These are phyloP conservation scores for Tetrapisispora taiwanensis DNA, from an alignment of 805 yeast genomes.

Conservation along the genomic window DNA sequence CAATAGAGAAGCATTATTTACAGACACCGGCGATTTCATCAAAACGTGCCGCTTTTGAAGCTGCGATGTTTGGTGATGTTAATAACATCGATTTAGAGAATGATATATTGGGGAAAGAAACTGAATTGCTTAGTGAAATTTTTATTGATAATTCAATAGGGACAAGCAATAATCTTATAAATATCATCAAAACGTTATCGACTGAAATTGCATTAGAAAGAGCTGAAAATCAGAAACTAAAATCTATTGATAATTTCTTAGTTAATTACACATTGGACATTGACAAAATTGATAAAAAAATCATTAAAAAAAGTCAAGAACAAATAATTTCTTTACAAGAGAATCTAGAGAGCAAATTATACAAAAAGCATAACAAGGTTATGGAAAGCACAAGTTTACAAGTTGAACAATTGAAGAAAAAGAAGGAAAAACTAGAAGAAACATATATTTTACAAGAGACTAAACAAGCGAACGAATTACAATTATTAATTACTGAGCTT, in stretches of 20 bases:
- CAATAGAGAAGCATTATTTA: background rate
- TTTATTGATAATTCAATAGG: slow-evolving; percentile 46
- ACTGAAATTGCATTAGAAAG: slow-evolving; percentile 44
- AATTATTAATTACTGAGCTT: slow-evolving; percentile 10
- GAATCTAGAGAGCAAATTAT: slow-evolving; percentile 7
- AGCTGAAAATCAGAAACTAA: slow-evolving; percentile 44
- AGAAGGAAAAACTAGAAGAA: slow-evolving; percentile 3
- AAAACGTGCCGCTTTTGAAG: slow-evolving; percentile 33
- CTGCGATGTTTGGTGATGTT: slow-evolving; percentile 49
- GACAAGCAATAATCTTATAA: slow-evolving; percentile 42
- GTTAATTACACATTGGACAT: slow-evolving; percentile 31
- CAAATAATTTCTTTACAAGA: slow-evolving; percentile 10
- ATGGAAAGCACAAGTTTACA: slow-evolving; percentile 6
- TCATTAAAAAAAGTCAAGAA: slow-evolving; percentile 10
- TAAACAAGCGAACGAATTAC: slow-evolving; percentile 7
- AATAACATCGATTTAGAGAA: slow-evolving; percentile 36
- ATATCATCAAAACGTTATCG: slow-evolving; percentile 41
- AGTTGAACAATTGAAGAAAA: slow-evolving; percentile 4
- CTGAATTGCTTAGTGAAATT: slow-evolving; percentile 39
- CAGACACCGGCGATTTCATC: slow-evolving; percentile 2
- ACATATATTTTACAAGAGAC: slow-evolving; percentile 1
- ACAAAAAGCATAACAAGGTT: slow-evolving; percentile 8
- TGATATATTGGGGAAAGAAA: slow-evolving; percentile 34
- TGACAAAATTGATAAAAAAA: slow-evolving; percentile 8
- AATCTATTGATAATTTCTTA: slow-evolving; percentile 43